Percentiles rank a stretch among this genome's conserved stretches.
phyloP scores from a whole-genome alignment of 129 eudicot genomes.

The Flaveria sonorensis region DNA sequence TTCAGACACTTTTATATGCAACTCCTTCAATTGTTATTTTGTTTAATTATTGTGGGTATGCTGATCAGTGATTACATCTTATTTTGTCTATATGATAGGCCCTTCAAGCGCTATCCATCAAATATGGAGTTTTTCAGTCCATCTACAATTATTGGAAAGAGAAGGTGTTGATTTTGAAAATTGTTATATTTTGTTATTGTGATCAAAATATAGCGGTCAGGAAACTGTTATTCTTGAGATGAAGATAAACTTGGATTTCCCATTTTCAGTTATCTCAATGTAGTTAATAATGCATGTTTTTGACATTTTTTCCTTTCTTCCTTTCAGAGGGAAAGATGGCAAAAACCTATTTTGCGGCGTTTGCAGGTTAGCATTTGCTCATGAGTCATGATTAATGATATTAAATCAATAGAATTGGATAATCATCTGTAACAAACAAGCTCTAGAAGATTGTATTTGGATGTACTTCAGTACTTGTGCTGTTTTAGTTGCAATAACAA shows the following conservation, averaged over 20 bases:
- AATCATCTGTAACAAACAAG: neutral
- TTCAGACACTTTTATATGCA: neutral
- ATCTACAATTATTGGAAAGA: slow-evolving; percentile 85
- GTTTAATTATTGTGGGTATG: neutral
- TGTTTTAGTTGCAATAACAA: neutral
- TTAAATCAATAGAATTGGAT: neutral
- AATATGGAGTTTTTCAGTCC: slow-evolving; percentile 74
- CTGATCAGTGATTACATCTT: slow-evolving; percentile 6
- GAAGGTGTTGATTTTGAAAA: slow-evolving; percentile 52
- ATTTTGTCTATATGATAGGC: slow-evolving; percentile 50
- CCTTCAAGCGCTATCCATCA: slow-evolving; percentile 67
- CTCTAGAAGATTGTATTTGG: neutral
- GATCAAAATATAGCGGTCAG: neutral
- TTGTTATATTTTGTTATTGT: slow-evolving; percentile 9
- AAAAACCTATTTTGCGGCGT: slow-evolving; percentile 84
- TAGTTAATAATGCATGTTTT: slow-evolving; percentile 7
- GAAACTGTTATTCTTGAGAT: neutral
- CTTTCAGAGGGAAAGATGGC: slow-evolving; percentile 84
- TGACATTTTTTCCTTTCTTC: slow-evolving; percentile 20
- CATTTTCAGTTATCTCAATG: slow-evolving; percentile 13
- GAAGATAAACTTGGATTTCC: slow-evolving; percentile 9
- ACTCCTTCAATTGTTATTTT: neutral
- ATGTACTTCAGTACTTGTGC: neutral
- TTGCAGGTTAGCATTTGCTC: slow-evolving; percentile 66
- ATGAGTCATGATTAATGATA: slow-evolving; percentile 13